Percentiles rank a stretch among this genome's conserved stretches.
Evolutionary conservation across 352 stramenopile genomes (phyloP).

Genomic region (Phytopythium boreale): DNA sequence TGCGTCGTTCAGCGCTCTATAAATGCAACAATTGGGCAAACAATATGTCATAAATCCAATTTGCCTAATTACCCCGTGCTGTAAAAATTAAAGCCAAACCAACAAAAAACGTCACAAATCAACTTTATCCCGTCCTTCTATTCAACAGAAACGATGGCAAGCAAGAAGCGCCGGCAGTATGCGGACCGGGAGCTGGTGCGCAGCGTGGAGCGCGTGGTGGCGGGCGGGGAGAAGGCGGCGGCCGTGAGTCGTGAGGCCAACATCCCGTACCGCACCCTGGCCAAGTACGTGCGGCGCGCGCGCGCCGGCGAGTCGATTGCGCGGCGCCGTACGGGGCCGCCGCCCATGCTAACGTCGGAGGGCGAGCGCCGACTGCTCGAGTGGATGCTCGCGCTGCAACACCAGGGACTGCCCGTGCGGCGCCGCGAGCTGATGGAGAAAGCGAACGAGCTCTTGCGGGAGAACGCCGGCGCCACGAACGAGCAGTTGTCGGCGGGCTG

Average conservation of each 20-base stretch:
- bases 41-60: too few relatives aligned
- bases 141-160: too few relatives aligned
- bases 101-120: too few relatives aligned
- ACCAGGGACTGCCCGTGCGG: constrained; percentile 9
- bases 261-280: constrained; percentile 20
- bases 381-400: constrained; percentile 17
- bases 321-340: constrained; percentile 9
- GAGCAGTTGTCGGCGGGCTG: constrained; percentile 15
- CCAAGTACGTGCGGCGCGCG: constrained; percentile 13
- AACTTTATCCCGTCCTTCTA: too few relatives aligned
- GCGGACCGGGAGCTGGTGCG: constrained; percentile 7
- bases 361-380: constrained; percentile 13
- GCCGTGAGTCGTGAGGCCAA: constrained; percentile 8
- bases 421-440: constrained; percentile 15
- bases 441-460: constrained; percentile 14
- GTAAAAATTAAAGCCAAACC: too few relatives aligned
- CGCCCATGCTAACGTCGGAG: constrained; percentile 6
- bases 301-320: constrained; percentile 10
- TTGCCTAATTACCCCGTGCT: too few relatives aligned
- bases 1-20: too few relatives aligned
- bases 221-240: constrained; percentile 9
- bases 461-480: not conserved
- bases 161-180: constrained; percentile 15
- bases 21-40: too few relatives aligned
- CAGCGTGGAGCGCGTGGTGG: constrained; percentile 17